These are phyloP conservation scores for Ophiocordyceps robertsii DNA, from an alignment of 2,329 filamentous ascomycete genomes.

Conservation along the genomic window DNA sequence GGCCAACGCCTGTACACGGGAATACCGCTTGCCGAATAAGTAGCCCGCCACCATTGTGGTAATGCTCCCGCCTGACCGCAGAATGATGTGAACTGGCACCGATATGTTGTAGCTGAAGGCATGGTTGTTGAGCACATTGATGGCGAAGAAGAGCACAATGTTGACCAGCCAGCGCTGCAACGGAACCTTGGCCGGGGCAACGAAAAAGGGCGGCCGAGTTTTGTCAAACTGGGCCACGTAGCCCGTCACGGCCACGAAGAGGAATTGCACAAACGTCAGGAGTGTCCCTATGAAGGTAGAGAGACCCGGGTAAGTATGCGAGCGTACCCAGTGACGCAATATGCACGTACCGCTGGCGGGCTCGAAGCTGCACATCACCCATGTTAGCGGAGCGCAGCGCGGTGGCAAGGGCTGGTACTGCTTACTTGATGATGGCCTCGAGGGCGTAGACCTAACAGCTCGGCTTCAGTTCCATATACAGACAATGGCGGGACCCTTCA, in stretches of 20 bases:
- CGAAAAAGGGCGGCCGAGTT: constrained; percentile 53
- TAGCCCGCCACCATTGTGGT: constrained; percentile 90
- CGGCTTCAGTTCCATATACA: constrained; percentile 1
- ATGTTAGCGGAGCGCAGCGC: not conserved
- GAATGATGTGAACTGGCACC: constrained; percentile 90
- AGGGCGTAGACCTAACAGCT: constrained; percentile 72
- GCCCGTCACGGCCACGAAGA: constrained; percentile 68
- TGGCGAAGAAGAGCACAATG: constrained; percentile 78
- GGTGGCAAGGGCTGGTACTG: constrained; percentile 9
- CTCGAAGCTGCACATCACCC: constrained; percentile 48
- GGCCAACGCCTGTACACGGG: constrained; percentile 63
- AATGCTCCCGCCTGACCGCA: constrained; percentile 88
- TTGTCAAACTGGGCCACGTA: constrained; percentile 63
- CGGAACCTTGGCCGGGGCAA: constrained; percentile 69
- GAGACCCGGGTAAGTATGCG: not conserved
- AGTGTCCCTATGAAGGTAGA: constrained; percentile 48
- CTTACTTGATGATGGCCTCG: constrained; percentile 88
- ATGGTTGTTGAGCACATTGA: constrained; percentile 95
- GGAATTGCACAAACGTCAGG: constrained; percentile 79
- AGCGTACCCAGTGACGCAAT: not conserved
- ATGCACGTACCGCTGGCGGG: constrained; percentile 58
- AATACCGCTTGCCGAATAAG: constrained; percentile 74
- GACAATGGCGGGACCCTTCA: not conserved
- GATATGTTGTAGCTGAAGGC: constrained; percentile 96
- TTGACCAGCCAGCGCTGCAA: constrained; percentile 77